Conservation (phyloP, 345 rosid species). For the Microthlaspi erraticum region DNA sequence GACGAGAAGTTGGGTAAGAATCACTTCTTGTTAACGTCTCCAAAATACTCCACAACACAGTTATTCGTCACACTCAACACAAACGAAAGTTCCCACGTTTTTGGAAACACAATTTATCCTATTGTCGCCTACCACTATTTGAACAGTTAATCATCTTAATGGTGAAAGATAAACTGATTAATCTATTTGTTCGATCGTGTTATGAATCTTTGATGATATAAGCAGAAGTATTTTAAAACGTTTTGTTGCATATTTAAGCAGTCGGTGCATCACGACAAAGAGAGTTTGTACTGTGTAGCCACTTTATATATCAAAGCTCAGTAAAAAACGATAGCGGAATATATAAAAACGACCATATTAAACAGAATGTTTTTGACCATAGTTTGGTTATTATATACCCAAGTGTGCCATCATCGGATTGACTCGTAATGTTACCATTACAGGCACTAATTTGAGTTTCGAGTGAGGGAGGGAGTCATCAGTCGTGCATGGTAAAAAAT, state of each 20-base stretch:
- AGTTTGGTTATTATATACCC: too few relatives aligned
- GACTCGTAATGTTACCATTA: too few relatives aligned
- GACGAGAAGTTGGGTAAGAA: not conserved
- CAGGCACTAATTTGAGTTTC: too few relatives aligned
- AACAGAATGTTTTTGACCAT: too few relatives aligned
- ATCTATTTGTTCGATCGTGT: slow-evolving; percentile 1
- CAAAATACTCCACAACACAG: not conserved
- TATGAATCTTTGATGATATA: not conserved
- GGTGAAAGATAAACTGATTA: not conserved
- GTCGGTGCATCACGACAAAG: slow-evolving; percentile 28
- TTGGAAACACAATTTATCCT: not conserved
- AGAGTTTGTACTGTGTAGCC: not conserved
- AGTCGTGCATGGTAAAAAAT: too few relatives aligned
- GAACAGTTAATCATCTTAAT: not conserved
- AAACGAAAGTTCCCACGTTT: not conserved
- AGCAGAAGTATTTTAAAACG: not conserved
- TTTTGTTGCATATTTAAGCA: not conserved
- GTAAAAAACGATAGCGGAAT: not conserved
- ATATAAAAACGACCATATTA: too few relatives aligned
- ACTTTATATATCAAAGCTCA: not conserved
- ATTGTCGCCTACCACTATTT: not conserved
- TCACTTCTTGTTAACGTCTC: slow-evolving; percentile 20
- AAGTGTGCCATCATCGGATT: too few relatives aligned
- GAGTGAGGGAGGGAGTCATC: too few relatives aligned
- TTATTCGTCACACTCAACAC: not conserved